Evolutionary conservation across 2,329 filamentous ascomycete genomes (phyloP).

Genomic region (Penicillium sp.): DNA sequence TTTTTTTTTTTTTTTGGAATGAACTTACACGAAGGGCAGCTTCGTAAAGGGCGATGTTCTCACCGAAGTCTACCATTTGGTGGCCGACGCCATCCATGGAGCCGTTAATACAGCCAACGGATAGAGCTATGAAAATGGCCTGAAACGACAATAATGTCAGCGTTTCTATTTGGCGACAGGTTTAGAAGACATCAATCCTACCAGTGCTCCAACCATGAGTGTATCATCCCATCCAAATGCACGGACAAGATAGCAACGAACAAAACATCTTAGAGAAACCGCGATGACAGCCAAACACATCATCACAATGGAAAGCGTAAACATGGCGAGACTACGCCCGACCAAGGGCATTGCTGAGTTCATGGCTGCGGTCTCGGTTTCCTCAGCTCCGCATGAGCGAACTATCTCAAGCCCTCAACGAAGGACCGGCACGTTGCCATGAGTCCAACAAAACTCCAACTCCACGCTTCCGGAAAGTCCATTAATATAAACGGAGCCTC

Average conservation of each 20-base stretch:
- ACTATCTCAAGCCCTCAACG: neutral
- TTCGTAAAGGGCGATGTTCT: neutral
- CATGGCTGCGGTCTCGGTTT: constrained; percentile 4
- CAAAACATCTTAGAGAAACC: constrained; percentile 23
- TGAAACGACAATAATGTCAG: neutral
- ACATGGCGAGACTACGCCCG: constrained; percentile 20
- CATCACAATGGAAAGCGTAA: constrained; percentile 19
- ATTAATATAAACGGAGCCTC: neutral
- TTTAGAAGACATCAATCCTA: neutral
- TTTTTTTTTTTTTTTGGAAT: too few relatives aligned
- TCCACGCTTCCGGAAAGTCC: too few relatives aligned
- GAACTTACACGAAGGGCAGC: constrained; percentile 11
- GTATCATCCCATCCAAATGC: constrained; percentile 27
- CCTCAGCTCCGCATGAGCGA: neutral
- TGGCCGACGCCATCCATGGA: constrained; percentile 9
- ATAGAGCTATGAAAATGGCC: constrained; percentile 6
- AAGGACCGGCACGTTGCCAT: neutral
- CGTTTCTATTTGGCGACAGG: too few relatives aligned
- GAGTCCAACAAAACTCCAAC: neutral
- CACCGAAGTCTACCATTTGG: constrained; percentile 3
- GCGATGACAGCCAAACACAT: constrained; percentile 16
- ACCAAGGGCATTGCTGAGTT: constrained; percentile 13
- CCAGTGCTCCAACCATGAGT: constrained; percentile 24
- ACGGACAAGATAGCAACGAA: constrained; percentile 19
- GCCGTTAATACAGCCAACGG: constrained; percentile 3